Evolutionary conservation across 257 asterid genomes (phyloP).

Genomic region (Catharanthus roseus): DNA sequence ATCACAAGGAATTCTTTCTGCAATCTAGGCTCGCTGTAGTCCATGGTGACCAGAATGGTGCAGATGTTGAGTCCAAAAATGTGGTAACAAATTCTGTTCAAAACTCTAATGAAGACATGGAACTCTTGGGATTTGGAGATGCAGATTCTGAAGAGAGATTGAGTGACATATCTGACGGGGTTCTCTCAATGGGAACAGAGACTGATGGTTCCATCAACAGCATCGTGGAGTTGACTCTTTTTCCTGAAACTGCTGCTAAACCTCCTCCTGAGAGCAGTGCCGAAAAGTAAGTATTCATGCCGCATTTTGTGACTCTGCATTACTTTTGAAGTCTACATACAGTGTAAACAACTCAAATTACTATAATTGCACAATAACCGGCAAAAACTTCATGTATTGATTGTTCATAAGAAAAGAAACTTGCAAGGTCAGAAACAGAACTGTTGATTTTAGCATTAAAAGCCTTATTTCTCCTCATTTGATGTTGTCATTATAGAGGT

Average conservation of each 20-base stretch:
- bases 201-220: conserved; percentile 78
- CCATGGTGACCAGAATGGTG: conserved; percentile 27
- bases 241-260: conserved; percentile 58
- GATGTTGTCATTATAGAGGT: background rate
- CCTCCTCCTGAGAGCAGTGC: conserved; percentile 39
- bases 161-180: conserved; percentile 94
- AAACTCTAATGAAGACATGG: conserved; percentile 49
- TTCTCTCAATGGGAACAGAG: conserved; percentile 91
- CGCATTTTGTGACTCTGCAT: background rate
- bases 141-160: conserved; percentile 83
- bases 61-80: conserved; percentile 31
- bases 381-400: background rate
- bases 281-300: conserved; percentile 54
- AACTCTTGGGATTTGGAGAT: conserved; percentile 71
- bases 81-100: conserved; percentile 31
- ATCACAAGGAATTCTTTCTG: conserved; percentile 65
- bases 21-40: conserved; percentile 65
- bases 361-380: background rate
- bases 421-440: background rate
- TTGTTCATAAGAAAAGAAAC: background rate
- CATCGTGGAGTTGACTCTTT: conserved; percentile 74
- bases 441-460: background rate
- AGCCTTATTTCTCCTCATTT: too few relatives aligned
- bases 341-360: background rate
- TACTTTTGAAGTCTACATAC: background rate